Percentiles rank a stretch among this genome's conserved stretches.
phyloP scores from a whole-genome alignment of 495 filamentous ascomycete species.

The Neurospora tetraspora region DNA sequence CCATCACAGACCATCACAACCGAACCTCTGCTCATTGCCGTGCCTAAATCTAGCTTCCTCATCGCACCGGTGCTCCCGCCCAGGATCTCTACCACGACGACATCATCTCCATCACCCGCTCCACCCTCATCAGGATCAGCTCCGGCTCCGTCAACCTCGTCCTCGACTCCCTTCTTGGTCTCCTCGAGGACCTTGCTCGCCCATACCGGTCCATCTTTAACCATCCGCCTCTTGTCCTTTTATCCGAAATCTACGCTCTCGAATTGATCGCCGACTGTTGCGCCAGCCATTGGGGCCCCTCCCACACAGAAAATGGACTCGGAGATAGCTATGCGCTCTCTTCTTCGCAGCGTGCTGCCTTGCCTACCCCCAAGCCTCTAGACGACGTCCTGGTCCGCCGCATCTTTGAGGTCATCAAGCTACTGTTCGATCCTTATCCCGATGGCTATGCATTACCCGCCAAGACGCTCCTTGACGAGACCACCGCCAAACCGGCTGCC shows the following conservation, averaged over 20 bases:
- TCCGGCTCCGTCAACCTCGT: constrained; percentile 42
- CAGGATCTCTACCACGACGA: constrained; percentile 52
- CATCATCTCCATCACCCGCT: constrained; percentile 46
- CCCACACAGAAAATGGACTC: background rate
- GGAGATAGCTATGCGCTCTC: constrained; percentile 9
- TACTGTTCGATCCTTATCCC: constrained; percentile 35
- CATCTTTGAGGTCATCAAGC: constrained; percentile 33
- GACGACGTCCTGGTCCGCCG: constrained; percentile 29
- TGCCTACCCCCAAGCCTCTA: constrained; percentile 23
- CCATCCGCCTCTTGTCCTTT: constrained; percentile 43
- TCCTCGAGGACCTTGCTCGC: constrained; percentile 40
- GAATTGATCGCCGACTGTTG: constrained; percentile 55
- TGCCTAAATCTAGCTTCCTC: constrained; percentile 41
- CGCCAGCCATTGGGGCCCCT: constrained; percentile 41
- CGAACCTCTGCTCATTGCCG: background rate
- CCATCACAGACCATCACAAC: background rate
- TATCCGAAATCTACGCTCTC: constrained; percentile 51
- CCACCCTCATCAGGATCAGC: constrained; percentile 51
- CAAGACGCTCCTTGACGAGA: constrained; percentile 36
- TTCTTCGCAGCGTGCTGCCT: constrained; percentile 12
- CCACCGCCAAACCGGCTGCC: constrained; percentile 21
- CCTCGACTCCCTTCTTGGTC: constrained; percentile 43
- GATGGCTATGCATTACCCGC: constrained; percentile 37
- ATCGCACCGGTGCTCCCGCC: constrained; percentile 49
- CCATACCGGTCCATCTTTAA: constrained; percentile 33